Conservation (phyloP, 2,329 filamentous ascomycete genomes). For the Ophioceras dolichostomum region DNA sequence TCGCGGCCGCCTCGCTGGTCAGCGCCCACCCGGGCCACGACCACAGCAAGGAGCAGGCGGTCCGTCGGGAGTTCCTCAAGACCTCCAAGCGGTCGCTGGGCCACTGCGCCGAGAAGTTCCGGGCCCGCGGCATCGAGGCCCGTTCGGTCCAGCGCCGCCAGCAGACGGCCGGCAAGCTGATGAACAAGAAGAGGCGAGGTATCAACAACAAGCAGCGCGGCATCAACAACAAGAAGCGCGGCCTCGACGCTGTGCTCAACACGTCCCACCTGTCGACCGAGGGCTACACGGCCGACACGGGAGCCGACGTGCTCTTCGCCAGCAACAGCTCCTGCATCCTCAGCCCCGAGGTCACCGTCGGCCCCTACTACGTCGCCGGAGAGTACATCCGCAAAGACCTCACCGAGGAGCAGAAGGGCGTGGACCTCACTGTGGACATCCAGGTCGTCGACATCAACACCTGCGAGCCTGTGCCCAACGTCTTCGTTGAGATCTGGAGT, state of each 20-base stretch:
- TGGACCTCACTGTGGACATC: slow-evolving; percentile 35
- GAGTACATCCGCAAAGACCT: slow-evolving; percentile 36
- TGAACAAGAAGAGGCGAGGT: slow-evolving; percentile 17
- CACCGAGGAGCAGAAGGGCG: slow-evolving; percentile 30
- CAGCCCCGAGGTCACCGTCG: slow-evolving; percentile 38
- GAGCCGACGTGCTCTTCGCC: slow-evolving; percentile 23
- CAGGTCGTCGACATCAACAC: slow-evolving; percentile 42
- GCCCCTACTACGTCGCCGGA: slow-evolving; percentile 41
- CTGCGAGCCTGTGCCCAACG: slow-evolving; percentile 34
- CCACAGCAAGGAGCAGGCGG: slow-evolving; percentile 23
- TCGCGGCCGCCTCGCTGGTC: slow-evolving; percentile 10
- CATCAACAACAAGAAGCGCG: slow-evolving; percentile 6
- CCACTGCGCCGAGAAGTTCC: slow-evolving; percentile 25
- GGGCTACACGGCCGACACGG: slow-evolving; percentile 19
- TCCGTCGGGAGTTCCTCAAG: slow-evolving; percentile 24
- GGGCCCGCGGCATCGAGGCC: slow-evolving; percentile 22
- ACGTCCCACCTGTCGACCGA: slow-evolving; percentile 24
- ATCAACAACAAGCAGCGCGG: slow-evolving; percentile 7
- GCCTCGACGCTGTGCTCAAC: slow-evolving; percentile 12
- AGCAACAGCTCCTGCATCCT: slow-evolving; percentile 33
- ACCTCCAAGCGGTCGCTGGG: slow-evolving; percentile 18
- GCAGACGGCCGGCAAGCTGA: slow-evolving; percentile 17
- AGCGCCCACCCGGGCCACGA: slow-evolving; percentile 28
- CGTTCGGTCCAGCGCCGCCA: slow-evolving; percentile 23
- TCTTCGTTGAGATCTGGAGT: slow-evolving; percentile 39